These are phyloP conservation scores for Alternaria brassicae DNA, from an alignment of 2,329 filamentous ascomycete species.

Conservation along the genomic window DNA sequence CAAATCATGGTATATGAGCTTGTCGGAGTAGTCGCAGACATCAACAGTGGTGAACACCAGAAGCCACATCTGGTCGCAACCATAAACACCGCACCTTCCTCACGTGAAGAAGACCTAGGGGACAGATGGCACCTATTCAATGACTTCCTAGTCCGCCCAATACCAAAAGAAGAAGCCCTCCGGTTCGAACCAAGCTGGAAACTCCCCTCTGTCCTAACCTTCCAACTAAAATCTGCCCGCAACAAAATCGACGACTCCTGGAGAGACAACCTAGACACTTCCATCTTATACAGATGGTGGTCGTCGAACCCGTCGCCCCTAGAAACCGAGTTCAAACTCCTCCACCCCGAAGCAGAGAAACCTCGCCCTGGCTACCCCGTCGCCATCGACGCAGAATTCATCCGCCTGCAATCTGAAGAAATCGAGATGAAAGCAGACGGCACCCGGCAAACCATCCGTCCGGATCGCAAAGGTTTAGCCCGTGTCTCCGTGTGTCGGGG, in stretches of 20 bases:
- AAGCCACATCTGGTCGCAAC: conserved; percentile 91
- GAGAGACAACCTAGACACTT: conserved; percentile 84
- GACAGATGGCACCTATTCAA: conserved; percentile 96
- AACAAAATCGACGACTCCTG: conserved; percentile 85
- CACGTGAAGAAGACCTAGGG: conserved; percentile 63
- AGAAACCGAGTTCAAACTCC: conserved; percentile 65
- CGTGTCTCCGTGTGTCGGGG: conserved; percentile 90
- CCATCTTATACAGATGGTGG: conserved; percentile 79
- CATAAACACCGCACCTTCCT: conserved; percentile 79
- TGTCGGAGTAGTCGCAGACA: conserved; percentile 86
- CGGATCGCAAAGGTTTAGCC: conserved; percentile 89
- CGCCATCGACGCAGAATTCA: conserved; percentile 95
- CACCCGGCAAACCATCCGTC: conserved; percentile 87
- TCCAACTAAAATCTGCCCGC: conserved; percentile 80
- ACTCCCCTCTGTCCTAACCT: conserved; percentile 84
- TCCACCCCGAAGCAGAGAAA: conserved; percentile 66
- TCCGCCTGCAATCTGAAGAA: conserved; percentile 88
- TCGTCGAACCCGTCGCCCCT: conserved; percentile 53
- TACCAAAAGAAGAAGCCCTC: conserved; percentile 82
- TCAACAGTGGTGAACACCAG: conserved; percentile 83
- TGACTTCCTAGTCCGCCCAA: conserved; percentile 87
- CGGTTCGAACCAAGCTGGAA: conserved; percentile 94
- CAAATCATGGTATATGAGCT: conserved; percentile 90
- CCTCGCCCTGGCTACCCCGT: conserved; percentile 77
- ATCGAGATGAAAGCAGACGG: conserved; percentile 97